Conservation (phyloP, 768 basidiomycete species). For the Leccinum disarticulatum region DNA sequence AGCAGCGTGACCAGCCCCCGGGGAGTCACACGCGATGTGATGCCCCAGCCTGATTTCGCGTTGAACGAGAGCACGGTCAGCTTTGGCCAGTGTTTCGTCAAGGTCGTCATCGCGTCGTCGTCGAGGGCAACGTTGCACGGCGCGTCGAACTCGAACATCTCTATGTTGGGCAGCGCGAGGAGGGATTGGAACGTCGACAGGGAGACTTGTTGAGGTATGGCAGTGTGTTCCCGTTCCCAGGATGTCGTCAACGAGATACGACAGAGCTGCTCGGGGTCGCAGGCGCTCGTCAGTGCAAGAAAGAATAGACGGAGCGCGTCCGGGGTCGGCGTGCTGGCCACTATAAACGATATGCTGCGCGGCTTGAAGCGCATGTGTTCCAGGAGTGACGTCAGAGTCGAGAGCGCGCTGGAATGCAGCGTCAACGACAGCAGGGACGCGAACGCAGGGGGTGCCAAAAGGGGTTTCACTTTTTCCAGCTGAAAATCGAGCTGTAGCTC, state of each 20-base stretch:
- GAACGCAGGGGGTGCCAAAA: slow-evolving; percentile 17
- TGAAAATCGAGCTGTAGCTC: slow-evolving; percentile 15
- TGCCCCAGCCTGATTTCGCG: slow-evolving; percentile 19
- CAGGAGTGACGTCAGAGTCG: slow-evolving; percentile 20
- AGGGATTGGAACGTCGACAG: slow-evolving; percentile 22
- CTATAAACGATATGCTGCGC: slow-evolving; percentile 14
- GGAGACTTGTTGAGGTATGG: slow-evolving; percentile 3
- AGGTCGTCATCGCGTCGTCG: slow-evolving; percentile 17
- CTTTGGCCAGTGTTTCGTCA: slow-evolving; percentile 24
- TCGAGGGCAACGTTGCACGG: slow-evolving; percentile 22
- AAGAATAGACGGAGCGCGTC: slow-evolving; percentile 25
- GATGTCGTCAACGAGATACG: slow-evolving; percentile 12
- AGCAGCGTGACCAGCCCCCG: slow-evolving; percentile 24
- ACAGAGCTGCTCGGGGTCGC: slow-evolving; percentile 5
- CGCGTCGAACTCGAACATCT: slow-evolving; percentile 15
- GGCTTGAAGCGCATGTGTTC: slow-evolving; percentile 21
- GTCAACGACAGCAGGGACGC: slow-evolving; percentile 12
- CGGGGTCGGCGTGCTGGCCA: slow-evolving; percentile 8
- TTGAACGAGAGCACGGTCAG: slow-evolving; percentile 19
- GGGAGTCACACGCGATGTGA: slow-evolving; percentile 19
- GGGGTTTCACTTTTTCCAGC: slow-evolving; percentile 13
- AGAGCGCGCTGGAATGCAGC: slow-evolving; percentile 11
- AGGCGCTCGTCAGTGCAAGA: slow-evolving; percentile 17
- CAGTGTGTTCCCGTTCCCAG: not conserved
- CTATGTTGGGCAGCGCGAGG: slow-evolving; percentile 14